These are phyloP conservation scores for Eruca vesicaria DNA, from an alignment of 441 rosid species.

Conservation along the genomic window DNA sequence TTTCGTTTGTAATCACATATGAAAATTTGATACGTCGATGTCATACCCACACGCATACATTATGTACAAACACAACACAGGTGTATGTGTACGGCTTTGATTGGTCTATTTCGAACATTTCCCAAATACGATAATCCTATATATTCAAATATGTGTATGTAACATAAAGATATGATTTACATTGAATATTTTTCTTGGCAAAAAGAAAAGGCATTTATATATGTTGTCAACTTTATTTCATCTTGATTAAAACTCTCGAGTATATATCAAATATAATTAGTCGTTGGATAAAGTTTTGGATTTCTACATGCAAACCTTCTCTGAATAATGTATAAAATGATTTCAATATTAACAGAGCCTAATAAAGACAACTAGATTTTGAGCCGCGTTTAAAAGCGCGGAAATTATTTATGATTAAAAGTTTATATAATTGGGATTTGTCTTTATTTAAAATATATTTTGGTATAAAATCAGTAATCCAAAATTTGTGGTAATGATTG, in stretches of 20 bases:
- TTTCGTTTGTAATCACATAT: conserved; percentile 18
- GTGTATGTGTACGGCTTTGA: conserved; percentile 4
- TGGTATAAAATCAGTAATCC: no score
- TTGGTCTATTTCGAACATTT: conserved; percentile 6
- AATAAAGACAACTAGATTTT: conserved; percentile 30
- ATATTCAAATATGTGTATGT: neutral
- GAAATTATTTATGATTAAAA: no score
- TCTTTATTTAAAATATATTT: no score
- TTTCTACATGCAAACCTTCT: neutral
- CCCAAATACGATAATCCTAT: neutral
- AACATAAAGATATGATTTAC: neutral
- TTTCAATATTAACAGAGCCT: conserved; percentile 5
- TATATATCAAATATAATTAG: neutral
- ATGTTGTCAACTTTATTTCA: neutral
- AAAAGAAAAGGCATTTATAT: neutral
- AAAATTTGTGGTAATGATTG: no score
- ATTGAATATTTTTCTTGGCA: neutral
- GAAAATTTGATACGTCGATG: conserved; percentile 27
- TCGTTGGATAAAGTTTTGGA: neutral
- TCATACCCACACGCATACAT: conserved; percentile 20
- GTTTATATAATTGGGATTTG: no score
- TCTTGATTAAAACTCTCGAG: no score
- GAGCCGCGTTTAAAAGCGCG: no score
- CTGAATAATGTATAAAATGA: neutral
- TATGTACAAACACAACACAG: neutral